Evolutionary conservation across 805 yeast genomes (phyloP).

Genomic region (Spathaspora gorwiae): DNA sequence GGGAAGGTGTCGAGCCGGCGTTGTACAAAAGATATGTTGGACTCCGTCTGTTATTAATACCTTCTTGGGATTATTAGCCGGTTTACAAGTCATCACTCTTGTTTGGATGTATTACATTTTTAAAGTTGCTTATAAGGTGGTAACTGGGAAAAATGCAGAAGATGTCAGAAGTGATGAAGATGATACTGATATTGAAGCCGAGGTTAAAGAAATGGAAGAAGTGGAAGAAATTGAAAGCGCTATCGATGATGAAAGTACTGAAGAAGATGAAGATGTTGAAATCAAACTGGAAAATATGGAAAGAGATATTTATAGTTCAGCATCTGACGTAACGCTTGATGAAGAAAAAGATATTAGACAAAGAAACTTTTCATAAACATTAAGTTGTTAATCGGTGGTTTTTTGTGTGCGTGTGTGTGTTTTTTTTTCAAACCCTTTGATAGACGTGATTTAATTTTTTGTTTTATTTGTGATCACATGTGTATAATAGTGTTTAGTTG

Average conservation of each 20-base stretch:
- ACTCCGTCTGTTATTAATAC: slow-evolving; percentile 39
- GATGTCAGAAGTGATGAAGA: slow-evolving; percentile 84
- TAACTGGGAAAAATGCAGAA: slow-evolving; percentile 73
- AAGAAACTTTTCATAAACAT: background rate
- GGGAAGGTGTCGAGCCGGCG: slow-evolving; percentile 36
- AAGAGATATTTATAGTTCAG: slow-evolving; percentile 1
- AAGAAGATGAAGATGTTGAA: slow-evolving; percentile 8
- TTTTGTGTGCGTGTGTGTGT: too few species aligned
- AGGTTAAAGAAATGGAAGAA: slow-evolving; percentile 14
- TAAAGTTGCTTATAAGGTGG: slow-evolving; percentile 64
- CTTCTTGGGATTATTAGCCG: slow-evolving; percentile 54
- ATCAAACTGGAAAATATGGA: slow-evolving; percentile 1
- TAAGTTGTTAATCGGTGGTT: too few species aligned
- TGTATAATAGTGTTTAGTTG: too few species aligned
- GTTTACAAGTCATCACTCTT: slow-evolving; percentile 60
- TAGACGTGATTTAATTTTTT: too few species aligned
- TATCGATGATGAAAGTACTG: slow-evolving; percentile 6
- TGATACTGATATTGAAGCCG: slow-evolving; percentile 40
- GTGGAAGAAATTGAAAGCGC: slow-evolving; percentile 13
- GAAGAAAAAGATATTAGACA: slow-evolving; percentile 1
- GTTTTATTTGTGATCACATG: too few species aligned
- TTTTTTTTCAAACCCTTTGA: too few species aligned
- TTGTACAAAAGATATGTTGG: slow-evolving; percentile 45
- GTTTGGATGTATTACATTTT: slow-evolving; percentile 75
- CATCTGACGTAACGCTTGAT: slow-evolving; percentile 6